Evolutionary conservation across 225 moss, liverwort and hornwort genomes (phyloP).

Genomic region (Lunularia cruciata): DNA sequence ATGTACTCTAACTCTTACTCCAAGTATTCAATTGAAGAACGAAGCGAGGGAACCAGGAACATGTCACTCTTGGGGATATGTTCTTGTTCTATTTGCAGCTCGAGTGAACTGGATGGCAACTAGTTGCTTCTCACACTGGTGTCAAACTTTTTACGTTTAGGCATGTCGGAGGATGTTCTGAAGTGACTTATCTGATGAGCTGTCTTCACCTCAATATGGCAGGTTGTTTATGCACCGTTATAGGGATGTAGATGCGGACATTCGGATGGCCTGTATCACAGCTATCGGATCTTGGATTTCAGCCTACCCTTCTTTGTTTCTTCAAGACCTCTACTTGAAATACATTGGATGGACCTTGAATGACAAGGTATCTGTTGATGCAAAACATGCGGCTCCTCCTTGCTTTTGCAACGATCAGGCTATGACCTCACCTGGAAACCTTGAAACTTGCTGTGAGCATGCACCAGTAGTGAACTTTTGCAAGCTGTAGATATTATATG

Average conservation of each 20-base stretch:
- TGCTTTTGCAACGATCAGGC: neutral
- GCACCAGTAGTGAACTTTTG: no score
- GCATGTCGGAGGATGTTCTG: neutral
- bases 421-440: no score
- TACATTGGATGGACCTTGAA: slow-evolving; percentile 97
- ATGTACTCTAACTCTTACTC: slow-evolving; percentile 5
- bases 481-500: no score
- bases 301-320: slow-evolving; percentile 91
- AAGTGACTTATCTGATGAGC: neutral
- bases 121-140: no score
- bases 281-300: slow-evolving; percentile 97
- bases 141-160: no score
- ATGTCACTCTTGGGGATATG: no score
- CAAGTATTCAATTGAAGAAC: no score
- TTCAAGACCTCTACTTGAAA: slow-evolving; percentile 95
- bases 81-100: no score
- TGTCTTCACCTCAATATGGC: slow-evolving; percentile 8
- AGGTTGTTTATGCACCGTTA: slow-evolving; percentile 99
- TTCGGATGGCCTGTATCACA: slow-evolving; percentile 89
- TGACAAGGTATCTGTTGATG: slow-evolving; percentile 64
- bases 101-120: no score
- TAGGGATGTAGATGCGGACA: slow-evolving; percentile 88
- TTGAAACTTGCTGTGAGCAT: neutral
- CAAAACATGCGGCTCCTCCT: neutral
- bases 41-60: no score